Evolutionary conservation across 768 basidiomycete species (phyloP), one percentile per base, ranked within the genome.

Genomic region (Leucosporidium creatinivorum): DNA sequence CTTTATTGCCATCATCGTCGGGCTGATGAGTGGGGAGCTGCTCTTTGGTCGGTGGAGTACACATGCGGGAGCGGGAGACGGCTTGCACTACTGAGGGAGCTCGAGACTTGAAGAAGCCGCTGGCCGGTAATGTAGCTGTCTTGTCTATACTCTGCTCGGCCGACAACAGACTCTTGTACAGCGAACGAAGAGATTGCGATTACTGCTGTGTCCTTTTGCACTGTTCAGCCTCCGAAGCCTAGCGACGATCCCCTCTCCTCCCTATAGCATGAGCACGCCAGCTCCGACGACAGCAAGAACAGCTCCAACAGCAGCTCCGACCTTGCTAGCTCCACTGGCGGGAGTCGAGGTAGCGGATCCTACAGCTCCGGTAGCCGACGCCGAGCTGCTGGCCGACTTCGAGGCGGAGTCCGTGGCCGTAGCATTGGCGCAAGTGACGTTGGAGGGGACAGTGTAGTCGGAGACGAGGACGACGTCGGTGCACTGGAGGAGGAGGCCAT

Each of bases 401-500:
- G 50, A 44, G 3, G 39, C 36, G 1, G 60, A 39, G 10, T 51
- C 21, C 26, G 69, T 33, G 36, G 65, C 33, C 25, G 73, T 70
- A 2, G 69, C 63, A 48, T 69, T 67, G 4, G 67, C 51, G 65
- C 77, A 78, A 2, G 75, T 74, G 33, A 74, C 72, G 70, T 79
- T 82, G 44, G 82, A 79, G 1, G 85, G 81, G 39, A 85, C 79
- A 23, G 80, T 82, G 69, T 81, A 80, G 73, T 76, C 82, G 25
- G 79, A 82, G 51, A 85, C 82, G 39, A 93, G 79, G 25, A 86
- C 85, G 73, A 93, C 77, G 78, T 93, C 91, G 48, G 91, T 83
- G 75, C 90, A 93, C 87, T 91, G 74, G 79, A 82, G 90, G 12
- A 93, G 81, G 33, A 75, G 57, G 26, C 85, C 86, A 74, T 92